Evolutionary conservation across 768 basidiomycete species (phyloP), one percentile per base, ranked within the genome.

Genomic region (Termitomyces eurrhizus): DNA sequence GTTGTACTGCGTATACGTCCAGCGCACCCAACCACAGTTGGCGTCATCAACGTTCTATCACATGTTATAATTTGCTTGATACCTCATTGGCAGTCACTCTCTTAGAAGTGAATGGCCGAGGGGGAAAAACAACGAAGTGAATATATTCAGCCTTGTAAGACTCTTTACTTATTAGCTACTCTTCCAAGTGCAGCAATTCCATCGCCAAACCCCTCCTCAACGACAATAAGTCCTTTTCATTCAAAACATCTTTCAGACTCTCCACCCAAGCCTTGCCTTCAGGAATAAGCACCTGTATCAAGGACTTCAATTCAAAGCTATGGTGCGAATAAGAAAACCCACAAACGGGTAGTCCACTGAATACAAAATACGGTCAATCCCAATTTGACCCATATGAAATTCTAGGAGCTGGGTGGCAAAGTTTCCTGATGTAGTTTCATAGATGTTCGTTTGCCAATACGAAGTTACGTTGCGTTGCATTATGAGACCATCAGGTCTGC

Each of bases 351-450:
- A 76, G 56, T 74, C 73, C 44, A 78, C 72, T 7, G 78, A 80
- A 61, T 74, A 77, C 71, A 80, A 61, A 14, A 80, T 78, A 29
- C 72, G 68, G 58, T 75, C 69, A 24, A 78, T 59, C 13, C 77
- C 78, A 60, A 79, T 77, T 58, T 77, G 68, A n/a, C 66, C 57
- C 21, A 69, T 72, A 56, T 79, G 77, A 59, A 78, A 77, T 42
- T 76, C 55, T 13, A 78, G 67, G 9, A 79, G 71, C 24, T 66
- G 59, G 1, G 77, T 77, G 3, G 73, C 74, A 56, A 79, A 78
- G 58, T 78, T 77, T 1, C 77, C 77, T 12, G 77, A 76, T 0
- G 73, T 72, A 0, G 77, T 79, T 61, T 78, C 77, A 57, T 71
- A 75, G 8, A 79, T 64, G 48, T 78, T 79, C 29, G 73, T 74